These are phyloP conservation scores for Nigrograna mackinnonii DNA, from an alignment of 2,329 filamentous ascomycete species.

Conservation along the genomic window DNA sequence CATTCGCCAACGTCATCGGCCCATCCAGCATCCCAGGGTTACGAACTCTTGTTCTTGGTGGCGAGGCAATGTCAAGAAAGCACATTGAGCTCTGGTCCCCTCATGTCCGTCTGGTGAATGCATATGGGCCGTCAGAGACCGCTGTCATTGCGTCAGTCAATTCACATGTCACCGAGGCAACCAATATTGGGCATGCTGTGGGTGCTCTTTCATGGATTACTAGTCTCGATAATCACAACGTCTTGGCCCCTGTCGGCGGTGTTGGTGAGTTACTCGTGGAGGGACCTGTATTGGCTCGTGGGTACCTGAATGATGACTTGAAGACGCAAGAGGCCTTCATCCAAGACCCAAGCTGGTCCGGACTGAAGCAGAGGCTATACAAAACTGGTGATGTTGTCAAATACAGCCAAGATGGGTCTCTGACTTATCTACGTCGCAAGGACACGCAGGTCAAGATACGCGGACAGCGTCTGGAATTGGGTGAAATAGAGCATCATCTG, in stretches of 20 bases:
- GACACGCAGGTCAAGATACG: conserved; percentile 21
- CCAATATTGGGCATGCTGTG: conserved; percentile 11
- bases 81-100: conserved; percentile 9
- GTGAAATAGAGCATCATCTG: conserved; percentile 18
- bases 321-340: conserved; percentile 20
- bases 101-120: conserved; percentile 8
- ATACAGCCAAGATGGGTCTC: conserved; percentile 14
- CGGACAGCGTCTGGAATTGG: conserved; percentile 18
- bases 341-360: conserved; percentile 12
- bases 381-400: conserved; percentile 24
- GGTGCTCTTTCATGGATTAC: conserved; percentile 24
- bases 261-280: conserved; percentile 29
- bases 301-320: conserved; percentile 23
- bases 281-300: conserved; percentile 18
- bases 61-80: conserved; percentile 37
- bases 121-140: conserved; percentile 11
- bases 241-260: conserved; percentile 15
- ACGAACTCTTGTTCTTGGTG: conserved; percentile 43
- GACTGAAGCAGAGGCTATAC: conserved; percentile 13
- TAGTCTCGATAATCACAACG: conserved; percentile 15
- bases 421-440: conserved; percentile 20
- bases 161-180: conserved; percentile 5
- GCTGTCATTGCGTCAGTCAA: conserved; percentile 8
- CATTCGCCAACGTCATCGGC: conserved; percentile 52
- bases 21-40: conserved; percentile 46